Base-by-base conservation (phyloP, 1,139 yeast species). In the Kodamaea derodonti region DNA sequence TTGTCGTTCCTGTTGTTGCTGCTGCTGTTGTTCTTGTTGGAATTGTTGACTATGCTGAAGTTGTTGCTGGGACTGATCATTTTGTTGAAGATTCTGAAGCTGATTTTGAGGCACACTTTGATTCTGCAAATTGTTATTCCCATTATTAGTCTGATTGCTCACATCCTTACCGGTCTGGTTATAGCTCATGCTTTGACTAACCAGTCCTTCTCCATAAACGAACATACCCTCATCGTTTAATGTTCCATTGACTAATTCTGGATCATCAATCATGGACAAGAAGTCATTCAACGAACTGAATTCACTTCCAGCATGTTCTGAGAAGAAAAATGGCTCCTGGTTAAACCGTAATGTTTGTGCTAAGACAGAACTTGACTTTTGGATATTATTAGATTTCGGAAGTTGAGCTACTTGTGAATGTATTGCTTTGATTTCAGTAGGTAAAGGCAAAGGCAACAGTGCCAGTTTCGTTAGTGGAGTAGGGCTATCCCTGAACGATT, bases 231-330 rank as follows among this genome's bases (percentile, higher is more conserved):
- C 69, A 33, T 64, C 72, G 40, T 65, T 65, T 32, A 69, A 47
- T 7, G 72, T 72, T 3, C 79, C 73, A 45, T 71, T 72, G 13
- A 75, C 78, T 46, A 76, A 61, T 35, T 78, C 77, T 0, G 95
- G 88, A 53, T 87, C 95, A 51, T 88, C 96, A 33, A 90, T 78
- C 87, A 90, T 86, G 3, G 92, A 80, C 36, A 90, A 64, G 51
- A 90, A 90, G 53, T 88, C 97, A 45, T 87, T 88, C 45, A 90
- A 68, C 1, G 96, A 87, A 42, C 90, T 81, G 54, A 90, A 88
- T 60, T 90, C 97, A 30, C 94, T 82, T 3, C 95, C 95, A 0
- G 95, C 95, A 56, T 87, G 95, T 51, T 88, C 95, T 1, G 95
- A 84, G 45, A 79, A 84, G 60, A 87, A 87, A 37, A 84, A 76